Evolutionary conservation across 2,329 filamentous ascomycete species (phyloP).

Genomic region (Fonsecaea monophora): DNA sequence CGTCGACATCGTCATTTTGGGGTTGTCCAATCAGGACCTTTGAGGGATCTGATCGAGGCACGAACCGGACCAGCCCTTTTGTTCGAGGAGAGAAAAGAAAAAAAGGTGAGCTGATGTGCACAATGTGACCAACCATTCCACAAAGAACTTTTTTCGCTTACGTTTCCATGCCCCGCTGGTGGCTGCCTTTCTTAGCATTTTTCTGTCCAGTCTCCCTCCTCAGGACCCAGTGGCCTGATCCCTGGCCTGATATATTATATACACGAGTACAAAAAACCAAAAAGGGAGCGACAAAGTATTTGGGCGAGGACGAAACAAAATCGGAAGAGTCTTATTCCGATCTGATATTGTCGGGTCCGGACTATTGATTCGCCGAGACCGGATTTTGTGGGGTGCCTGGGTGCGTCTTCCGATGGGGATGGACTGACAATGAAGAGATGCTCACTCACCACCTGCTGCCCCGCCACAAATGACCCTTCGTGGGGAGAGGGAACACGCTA

Average conservation of each 20-base stretch:
- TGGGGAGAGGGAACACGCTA: constrained; percentile 1
- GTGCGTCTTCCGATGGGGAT: constrained; percentile 8
- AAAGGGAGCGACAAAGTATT: background rate
- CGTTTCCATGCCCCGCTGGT: constrained; percentile 24
- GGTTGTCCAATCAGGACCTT: constrained; percentile 65
- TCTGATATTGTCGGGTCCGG: background rate
- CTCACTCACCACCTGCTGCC: constrained; percentile 2
- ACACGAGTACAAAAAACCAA: background rate
- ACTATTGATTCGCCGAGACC: constrained; percentile 1
- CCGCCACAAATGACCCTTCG: constrained; percentile 12
- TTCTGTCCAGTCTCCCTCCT: background rate
- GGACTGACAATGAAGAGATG: background rate
- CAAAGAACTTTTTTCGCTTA: constrained; percentile 1
- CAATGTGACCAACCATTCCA: too few species aligned
- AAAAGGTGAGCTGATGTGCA: background rate
- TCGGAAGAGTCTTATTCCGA: background rate
- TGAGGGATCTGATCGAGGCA: constrained; percentile 58
- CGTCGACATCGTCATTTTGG: constrained; percentile 58
- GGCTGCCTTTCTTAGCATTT: constrained; percentile 27
- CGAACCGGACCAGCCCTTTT: constrained; percentile 65
- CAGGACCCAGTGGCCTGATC: constrained; percentile 21
- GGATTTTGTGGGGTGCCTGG: background rate
- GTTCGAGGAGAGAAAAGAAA: too few species aligned
- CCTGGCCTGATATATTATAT: constrained; percentile 11
- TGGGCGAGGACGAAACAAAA: constrained; percentile 1